Conservation (phyloP, 805 yeast genomes). For the Candida michaelii region DNA sequence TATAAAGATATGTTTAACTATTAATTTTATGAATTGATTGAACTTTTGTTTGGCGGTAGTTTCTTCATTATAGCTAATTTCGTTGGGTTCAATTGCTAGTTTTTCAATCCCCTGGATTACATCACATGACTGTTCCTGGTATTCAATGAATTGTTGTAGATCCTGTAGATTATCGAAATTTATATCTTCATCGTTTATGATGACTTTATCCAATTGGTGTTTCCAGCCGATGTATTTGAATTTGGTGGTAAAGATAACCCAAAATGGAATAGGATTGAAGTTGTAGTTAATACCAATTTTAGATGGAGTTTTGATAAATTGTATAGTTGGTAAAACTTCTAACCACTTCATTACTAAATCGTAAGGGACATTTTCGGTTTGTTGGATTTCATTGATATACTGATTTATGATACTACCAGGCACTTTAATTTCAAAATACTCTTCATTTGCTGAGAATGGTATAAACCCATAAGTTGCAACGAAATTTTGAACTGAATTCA, state of each 20-base stretch:
- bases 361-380: constrained; percentile 14
- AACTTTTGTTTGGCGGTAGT: constrained; percentile 11
- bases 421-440: constrained; percentile 14
- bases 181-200: constrained; percentile 20
- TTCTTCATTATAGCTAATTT: neutral
- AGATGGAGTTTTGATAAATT: constrained; percentile 11
- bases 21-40: constrained; percentile 8
- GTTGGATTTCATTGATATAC: constrained; percentile 12
- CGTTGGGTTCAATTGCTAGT: constrained; percentile 14
- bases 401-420: constrained; percentile 9
- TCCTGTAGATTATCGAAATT: constrained; percentile 26
- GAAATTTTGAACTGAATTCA: constrained; percentile 19
- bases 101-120: constrained; percentile 23
- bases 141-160: constrained; percentile 21
- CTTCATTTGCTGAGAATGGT: constrained; percentile 18
- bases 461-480: constrained; percentile 32
- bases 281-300: constrained; percentile 11
- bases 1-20: constrained; percentile 4
- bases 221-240: constrained; percentile 20
- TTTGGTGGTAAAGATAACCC: constrained; percentile 13
- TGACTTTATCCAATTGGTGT: constrained; percentile 1
- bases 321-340: constrained; percentile 27
- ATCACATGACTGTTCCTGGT: constrained; percentile 28
- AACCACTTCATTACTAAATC: constrained; percentile 25
- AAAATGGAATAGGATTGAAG: constrained; percentile 15